Conservation (phyloP, 2,329 filamentous ascomycete species). For the Talaromyces sp. region DNA sequence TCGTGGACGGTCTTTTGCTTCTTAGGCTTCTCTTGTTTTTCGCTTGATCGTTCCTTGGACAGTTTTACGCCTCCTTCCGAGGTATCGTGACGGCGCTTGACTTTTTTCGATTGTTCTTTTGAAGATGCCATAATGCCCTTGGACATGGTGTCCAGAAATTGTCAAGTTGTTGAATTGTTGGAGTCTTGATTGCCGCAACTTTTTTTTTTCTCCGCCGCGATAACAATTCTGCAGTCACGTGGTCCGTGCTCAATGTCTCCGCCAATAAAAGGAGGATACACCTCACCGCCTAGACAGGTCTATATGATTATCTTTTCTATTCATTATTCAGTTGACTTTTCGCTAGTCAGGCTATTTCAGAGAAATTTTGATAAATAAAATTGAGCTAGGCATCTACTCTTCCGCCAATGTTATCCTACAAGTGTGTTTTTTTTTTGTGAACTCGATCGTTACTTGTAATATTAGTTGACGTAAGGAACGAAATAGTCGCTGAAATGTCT, state of each 20-base stretch:
- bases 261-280: not conserved
- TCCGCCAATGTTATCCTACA: no score
- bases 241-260: not conserved
- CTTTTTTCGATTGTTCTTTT: conserved; percentile 37
- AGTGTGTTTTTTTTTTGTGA: no score
- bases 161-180: not conserved
- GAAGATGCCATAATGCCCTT: conserved; percentile 33
- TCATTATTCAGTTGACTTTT: not conserved
- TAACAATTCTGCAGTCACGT: not conserved
- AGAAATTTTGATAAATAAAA: not conserved
- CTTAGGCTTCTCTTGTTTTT: conserved; percentile 24
- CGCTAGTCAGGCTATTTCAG: not conserved
- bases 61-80: conserved; percentile 18
- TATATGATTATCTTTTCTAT: not conserved
- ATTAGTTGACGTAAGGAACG: no score
- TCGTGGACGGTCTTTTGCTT: conserved; percentile 15
- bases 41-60: conserved; percentile 13
- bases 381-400: no score
- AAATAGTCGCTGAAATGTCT: not conserved
- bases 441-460: no score
- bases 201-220: not conserved
- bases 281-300: not conserved
- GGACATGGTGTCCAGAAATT: conserved; percentile 12
- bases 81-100: conserved; percentile 40
- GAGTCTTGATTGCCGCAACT: not conserved